Conservation (phyloP, 495 filamentous ascomycete genomes). For the Bombardia bombarda region DNA sequence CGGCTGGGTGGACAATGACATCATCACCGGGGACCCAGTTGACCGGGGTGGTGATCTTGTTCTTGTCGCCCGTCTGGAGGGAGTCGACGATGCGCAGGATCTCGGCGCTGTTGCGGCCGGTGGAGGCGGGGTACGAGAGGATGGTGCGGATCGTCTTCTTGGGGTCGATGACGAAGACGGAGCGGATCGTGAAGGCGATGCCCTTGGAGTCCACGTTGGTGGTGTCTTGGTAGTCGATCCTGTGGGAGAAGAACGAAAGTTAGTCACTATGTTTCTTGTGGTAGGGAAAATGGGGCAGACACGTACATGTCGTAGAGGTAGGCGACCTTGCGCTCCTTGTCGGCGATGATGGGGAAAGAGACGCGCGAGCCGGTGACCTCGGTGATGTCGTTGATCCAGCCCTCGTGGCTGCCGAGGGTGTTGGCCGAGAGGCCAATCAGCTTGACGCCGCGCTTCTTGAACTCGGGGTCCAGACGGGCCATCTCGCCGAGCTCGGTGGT, state of each 20-base stretch:
- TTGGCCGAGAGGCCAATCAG: constrained; percentile 90
- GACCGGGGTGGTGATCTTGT: constrained; percentile 87
- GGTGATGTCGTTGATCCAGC: constrained; percentile 94
- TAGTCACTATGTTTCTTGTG: background rate
- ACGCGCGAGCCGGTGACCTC: constrained; percentile 79
- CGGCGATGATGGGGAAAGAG: constrained; percentile 92
- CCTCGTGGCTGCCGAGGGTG: constrained; percentile 54
- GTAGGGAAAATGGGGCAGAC: background rate
- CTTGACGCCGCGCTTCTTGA: constrained; percentile 87
- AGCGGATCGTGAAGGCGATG: constrained; percentile 96
- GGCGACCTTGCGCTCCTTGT: constrained; percentile 90
- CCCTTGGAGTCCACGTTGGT: constrained; percentile 93
- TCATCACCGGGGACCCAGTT: constrained; percentile 90
- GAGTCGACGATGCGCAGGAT: constrained; percentile 93
- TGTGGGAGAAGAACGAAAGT: constrained; percentile 18
- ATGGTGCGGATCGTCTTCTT: constrained; percentile 97
- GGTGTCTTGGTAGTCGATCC: constrained; percentile 70
- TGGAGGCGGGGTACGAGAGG: constrained; percentile 93
- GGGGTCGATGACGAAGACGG: constrained; percentile 97
- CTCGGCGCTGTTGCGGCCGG: constrained; percentile 93
- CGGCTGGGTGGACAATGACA: constrained; percentile 86
- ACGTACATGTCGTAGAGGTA: constrained; percentile 89
- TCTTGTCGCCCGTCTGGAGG: constrained; percentile 94
- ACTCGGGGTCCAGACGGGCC: constrained; percentile 95
- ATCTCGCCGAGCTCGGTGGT: constrained; percentile 97